These are phyloP conservation scores for Volutella citrinella DNA, from an alignment of 2,329 filamentous ascomycete species.

Conservation along the genomic window DNA sequence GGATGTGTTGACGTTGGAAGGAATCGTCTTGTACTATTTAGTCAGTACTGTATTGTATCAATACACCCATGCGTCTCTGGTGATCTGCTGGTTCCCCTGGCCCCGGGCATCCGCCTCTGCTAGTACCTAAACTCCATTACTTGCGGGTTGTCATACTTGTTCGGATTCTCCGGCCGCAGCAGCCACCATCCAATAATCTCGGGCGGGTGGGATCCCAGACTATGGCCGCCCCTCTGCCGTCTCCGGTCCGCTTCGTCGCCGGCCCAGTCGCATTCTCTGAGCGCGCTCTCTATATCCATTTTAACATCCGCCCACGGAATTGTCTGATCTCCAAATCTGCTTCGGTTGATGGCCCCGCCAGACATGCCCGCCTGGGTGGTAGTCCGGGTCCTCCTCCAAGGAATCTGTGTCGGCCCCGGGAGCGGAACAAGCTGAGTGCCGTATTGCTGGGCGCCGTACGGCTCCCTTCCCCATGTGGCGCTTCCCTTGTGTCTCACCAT, in stretches of 20 bases:
- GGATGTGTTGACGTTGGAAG: too few species aligned
- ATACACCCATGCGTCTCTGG: slow-evolving; percentile 1
- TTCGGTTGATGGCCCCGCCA: too few species aligned
- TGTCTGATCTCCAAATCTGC: slow-evolving; percentile 3
- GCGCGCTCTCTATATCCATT: slow-evolving; percentile 14
- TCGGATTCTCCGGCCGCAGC: slow-evolving; percentile 14
- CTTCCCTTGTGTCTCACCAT: slow-evolving; percentile 23
- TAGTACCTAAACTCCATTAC: slow-evolving; percentile 12
- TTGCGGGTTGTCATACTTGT: slow-evolving; percentile 10
- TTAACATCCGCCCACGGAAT: slow-evolving; percentile 17
- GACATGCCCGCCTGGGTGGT: too few species aligned
- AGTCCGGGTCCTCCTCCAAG: slow-evolving; percentile 19
- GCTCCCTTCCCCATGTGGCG: slow-evolving; percentile 25
- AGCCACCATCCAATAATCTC: slow-evolving; percentile 20
- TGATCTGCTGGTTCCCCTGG: slow-evolving; percentile 8
- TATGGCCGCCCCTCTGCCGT: slow-evolving; percentile 2
- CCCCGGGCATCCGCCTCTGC: slow-evolving; percentile 1
- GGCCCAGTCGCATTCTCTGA: slow-evolving; percentile 6
- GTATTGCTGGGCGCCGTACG: slow-evolving; percentile 17
- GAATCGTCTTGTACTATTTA: too few species aligned
- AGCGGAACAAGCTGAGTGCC: slow-evolving; percentile 17
- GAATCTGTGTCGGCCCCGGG: slow-evolving; percentile 18
- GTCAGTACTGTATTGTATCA: too few species aligned
- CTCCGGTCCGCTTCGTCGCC: background rate
- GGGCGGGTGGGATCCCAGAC: slow-evolving; percentile 6